Evolutionary conservation across 495 filamentous ascomycete genomes (phyloP), one percentile per base, ranked within the genome.

Genomic region (Tuber melanosporum): DNA sequence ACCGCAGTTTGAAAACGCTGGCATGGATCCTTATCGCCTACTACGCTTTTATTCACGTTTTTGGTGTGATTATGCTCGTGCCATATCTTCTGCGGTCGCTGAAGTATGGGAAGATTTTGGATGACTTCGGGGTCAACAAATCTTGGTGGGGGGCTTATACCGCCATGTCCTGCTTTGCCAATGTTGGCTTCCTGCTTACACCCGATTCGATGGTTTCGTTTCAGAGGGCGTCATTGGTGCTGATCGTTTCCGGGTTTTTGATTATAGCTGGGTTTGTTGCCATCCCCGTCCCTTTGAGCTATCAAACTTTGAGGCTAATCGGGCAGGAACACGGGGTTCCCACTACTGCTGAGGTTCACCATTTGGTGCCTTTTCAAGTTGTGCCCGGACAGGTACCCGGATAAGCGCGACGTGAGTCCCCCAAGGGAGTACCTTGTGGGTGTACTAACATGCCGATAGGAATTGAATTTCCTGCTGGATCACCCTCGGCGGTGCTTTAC

Each of bases 401-500:
- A 85, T 36, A 88, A 86, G 85, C 87, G 87, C 72, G 86, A 74
- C 57, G 78, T 80, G n/a, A 52, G 76, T 75, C 57, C 15, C 7
- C 44, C 49, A 45, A 26, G 7, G 20, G 22, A 36, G 19, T 36
- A 20, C 9, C 26, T 39, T 22, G 22, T 19, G 9, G 20, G 6
- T 32, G 36, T 42, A 26, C 41, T 47, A 32, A 75, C 15, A 47
- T 69, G 39, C 2, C 43, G 41, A 90, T 41, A 97, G 84, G 95
- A 97, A 75, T 83, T 97, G 44, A 89, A 89, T 74, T 98, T 98
- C 82, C 87, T 98, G 32, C 88, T 98, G 41, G 95, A 98, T 81
- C 95, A 98, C 81, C 95, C 95, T 41, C 91, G 95, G 78, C 91
- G 95, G 49, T 98, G 95, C 84, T 98, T 98, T 83, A 98, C 94